These are phyloP conservation scores for Beta vulgaris DNA, from an alignment of 148 eudicot species.

Conservation along the genomic window DNA sequence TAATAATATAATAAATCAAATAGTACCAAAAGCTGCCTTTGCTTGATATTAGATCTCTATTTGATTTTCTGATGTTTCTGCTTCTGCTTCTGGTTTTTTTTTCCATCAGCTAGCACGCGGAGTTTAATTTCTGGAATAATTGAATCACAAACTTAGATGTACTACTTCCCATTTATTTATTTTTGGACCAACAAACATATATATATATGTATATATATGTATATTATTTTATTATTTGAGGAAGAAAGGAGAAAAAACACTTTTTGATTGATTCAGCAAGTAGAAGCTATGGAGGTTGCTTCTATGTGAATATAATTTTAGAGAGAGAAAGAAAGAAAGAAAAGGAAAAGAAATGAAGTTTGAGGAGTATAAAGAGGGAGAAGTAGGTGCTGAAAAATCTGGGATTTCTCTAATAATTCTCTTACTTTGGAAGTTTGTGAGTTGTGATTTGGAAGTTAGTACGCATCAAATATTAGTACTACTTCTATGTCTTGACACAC, in stretches of 20 bases:
- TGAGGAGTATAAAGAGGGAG: neutral
- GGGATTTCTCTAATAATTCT: slow-evolving; percentile 1
- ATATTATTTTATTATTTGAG: neutral
- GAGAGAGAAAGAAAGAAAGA: neutral
- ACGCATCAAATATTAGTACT: too few species aligned
- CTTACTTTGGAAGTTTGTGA: slow-evolving; percentile 19
- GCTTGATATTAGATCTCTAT: neutral
- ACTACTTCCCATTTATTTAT: neutral
- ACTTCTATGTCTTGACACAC: too few species aligned
- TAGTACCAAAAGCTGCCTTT: slow-evolving; percentile 2
- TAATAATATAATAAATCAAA: neutral
- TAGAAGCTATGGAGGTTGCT: too few species aligned
- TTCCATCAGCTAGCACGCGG: slow-evolving; percentile 15
- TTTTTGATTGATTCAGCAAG: neutral
- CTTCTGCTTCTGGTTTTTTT: neutral
- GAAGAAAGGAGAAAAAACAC: neutral
- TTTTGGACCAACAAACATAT: too few species aligned
- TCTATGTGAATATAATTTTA: slow-evolving; percentile 19
- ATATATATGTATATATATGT: too few species aligned
- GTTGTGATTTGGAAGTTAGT: slow-evolving; percentile 19
- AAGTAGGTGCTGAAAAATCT: slow-evolving; percentile 11
- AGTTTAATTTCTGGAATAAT: neutral
- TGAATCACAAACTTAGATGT: neutral
- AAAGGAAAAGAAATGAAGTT: neutral
- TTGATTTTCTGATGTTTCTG: neutral